Base-by-base conservation (phyloP, 75 land plant genomes). In the Chamaecyparis obtusa region DNA sequence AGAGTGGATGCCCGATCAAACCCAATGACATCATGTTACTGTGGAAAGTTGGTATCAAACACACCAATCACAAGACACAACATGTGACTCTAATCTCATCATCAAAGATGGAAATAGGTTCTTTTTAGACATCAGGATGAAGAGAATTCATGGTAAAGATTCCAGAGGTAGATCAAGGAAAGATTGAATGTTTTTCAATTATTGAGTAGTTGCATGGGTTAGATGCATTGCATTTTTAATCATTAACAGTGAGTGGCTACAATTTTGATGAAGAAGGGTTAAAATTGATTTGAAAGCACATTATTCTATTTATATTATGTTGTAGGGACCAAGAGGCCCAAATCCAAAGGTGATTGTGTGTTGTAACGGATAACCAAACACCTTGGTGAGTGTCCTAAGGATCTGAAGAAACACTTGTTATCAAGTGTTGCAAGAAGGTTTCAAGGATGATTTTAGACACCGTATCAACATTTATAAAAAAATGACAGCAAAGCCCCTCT, bases 401-500 rank as follows among this genome's bases (percentile, higher is more conserved):
- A 71, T 71, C 75, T 30, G 33, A 71, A 71, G 75, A 71, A 71
- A 71, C 75, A 71, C 32, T 71, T 71, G 33, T 71, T 71, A 71
- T 71, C 75, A 71, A 71, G 75, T 71, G 33, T 32, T 9, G 51
- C 51, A 48, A 9, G 75, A 71, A 10, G 35, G 30, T 71, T 71
- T 71, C 33, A 71, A 71, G 33, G 75, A 71, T 71, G 75, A 71
- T 35, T 71, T 30, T 13, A 71, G 75, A 32, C 32, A 71, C 75
- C 2, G 33, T 7, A n/a, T 30, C 33, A 71, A 35, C 75, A 71
- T 71, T 35, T 30, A 35, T n/a, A 32, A 71, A 71, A 32, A 14
- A 71, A 21, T 71, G 75, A 71, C 9, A 71, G 75, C 32, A 71
- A 32, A 32, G 9, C 75, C 33, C 75, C 75, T 7, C 75, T 71